A percentile compares a stretch with the other conserved stretches of the same genome.
These are phyloP conservation scores for Wallemia ichthyophaga DNA, from an alignment of 1,284 basidiomycete species.

Conservation along the genomic window DNA sequence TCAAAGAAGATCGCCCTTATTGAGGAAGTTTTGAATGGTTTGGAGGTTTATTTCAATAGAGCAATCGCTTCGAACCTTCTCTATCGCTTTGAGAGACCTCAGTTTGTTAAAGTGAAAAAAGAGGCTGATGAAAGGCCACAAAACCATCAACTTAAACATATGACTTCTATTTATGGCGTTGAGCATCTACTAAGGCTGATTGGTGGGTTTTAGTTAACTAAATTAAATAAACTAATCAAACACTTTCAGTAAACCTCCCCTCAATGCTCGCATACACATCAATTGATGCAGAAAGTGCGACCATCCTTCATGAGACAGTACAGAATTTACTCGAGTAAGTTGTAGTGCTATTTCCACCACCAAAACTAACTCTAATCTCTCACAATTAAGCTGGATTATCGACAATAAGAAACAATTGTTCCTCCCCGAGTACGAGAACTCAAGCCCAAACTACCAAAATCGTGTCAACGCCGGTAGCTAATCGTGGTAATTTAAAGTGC, in stretches of 20 bases:
- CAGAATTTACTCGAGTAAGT: slow-evolving; percentile 62
- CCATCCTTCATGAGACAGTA: slow-evolving; percentile 58
- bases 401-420: slow-evolving; percentile 35
- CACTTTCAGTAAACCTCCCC: slow-evolving; percentile 21
- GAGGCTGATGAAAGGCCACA: slow-evolving; percentile 26
- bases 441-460: slow-evolving; percentile 40
- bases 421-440: slow-evolving; percentile 36
- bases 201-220: slow-evolving; percentile 24
- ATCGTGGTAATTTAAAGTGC: neutral
- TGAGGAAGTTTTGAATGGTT: slow-evolving; percentile 54
- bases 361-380: neutral
- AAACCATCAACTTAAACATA: slow-evolving; percentile 42
- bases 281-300: slow-evolving; percentile 67
- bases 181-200: slow-evolving; percentile 79
- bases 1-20: slow-evolving; percentile 27
- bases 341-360: neutral
- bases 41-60: slow-evolving; percentile 81
- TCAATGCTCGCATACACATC: slow-evolving; percentile 61
- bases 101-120: slow-evolving; percentile 58
- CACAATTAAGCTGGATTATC: slow-evolving; percentile 32
- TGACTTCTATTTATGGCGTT: slow-evolving; percentile 74
- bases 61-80: slow-evolving; percentile 67
- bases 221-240: neutral
- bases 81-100: slow-evolving; percentile 75
- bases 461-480: slow-evolving; percentile 12